Base-by-base conservation (phyloP, 108 stramenopile species). In the Skeletonema potamos region DNA sequence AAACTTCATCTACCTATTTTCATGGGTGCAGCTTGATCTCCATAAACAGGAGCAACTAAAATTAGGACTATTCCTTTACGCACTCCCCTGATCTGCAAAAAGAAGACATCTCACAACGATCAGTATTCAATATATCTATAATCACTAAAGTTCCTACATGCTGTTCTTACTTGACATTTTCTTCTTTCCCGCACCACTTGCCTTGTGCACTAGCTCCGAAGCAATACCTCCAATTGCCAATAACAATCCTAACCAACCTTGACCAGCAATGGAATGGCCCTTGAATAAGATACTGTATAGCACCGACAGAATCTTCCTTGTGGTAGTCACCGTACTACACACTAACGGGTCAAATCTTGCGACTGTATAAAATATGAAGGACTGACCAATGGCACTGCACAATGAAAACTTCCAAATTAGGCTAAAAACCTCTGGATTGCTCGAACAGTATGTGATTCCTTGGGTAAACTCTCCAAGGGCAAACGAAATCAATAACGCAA, bases 321-420 rank as follows among this genome's bases (percentile, higher is more conserved):
- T 96, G 4, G 97, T 98, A 20, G 97, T 98, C 30, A 98, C 85
- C 4, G 97, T 98, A 24, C 94, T 89, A 74, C 91, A 93, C 41
- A 92, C 87, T 34, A 97, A 76, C 1, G 97, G 90, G 75, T 95
- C 96, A 70, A 97, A 97, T 58, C 82, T 54, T 28, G 87, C 79
- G 58, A 98, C 82, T 6, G 91, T 92, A 64, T 85, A 94, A 82
- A 95, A 98, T 75, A 98, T 96, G 79, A 97, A 97, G 63, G 85
- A 87, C 81, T 98, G 97, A 3, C 97, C 97, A 20, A 92, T 63
- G 0, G 96, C 96, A 18, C 87, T 88, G 76, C 93, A 92, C 27
- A 82, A 27, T 29, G 87, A 86, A 71, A 95, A 94, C 24, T 81
- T 84, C 67, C 80, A 67, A 18, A 96, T 78, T 26, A 90, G 86